Percentiles rank a stretch among this genome's conserved stretches.
These are phyloP conservation scores for Salvia sclarea DNA, from an alignment of 305 asterid species.

Conservation along the genomic window DNA sequence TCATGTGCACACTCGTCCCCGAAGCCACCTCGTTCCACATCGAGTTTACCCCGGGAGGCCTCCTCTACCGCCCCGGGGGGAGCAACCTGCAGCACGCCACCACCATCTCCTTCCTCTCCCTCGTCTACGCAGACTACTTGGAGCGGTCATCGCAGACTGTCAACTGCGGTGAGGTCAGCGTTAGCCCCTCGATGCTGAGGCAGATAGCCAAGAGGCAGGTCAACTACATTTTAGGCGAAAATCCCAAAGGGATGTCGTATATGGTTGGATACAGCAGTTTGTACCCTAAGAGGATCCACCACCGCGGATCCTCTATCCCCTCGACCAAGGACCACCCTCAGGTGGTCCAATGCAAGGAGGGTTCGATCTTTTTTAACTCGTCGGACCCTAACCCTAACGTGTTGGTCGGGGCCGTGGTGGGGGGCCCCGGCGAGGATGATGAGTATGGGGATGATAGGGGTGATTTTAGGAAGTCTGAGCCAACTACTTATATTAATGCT, in stretches of 20 bases:
- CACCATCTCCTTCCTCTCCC: conserved; percentile 76
- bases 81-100: conserved; percentile 94
- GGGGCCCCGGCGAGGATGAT: conserved; percentile 90
- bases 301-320: conserved; percentile 82
- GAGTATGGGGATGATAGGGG: conserved; percentile 64
- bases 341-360: conserved; percentile 60
- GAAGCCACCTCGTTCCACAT: conserved; percentile 77
- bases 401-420: conserved; percentile 83
- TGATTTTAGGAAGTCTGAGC: conserved; percentile 73
- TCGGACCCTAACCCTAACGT: conserved; percentile 75
- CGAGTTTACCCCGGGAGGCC: conserved; percentile 80
- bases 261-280: conserved; percentile 84
- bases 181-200: conserved; percentile 58
- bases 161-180: conserved; percentile 60
- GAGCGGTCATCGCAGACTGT: conserved; percentile 58
- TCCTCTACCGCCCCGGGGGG: conserved; percentile 83
- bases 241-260: conserved; percentile 89
- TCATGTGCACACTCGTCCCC: conserved; percentile 90
- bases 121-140: conserved; percentile 73
- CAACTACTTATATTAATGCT: conserved; percentile 89
- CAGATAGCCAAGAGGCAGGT: conserved; percentile 68
- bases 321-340: conserved; percentile 69
- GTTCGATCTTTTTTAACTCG: conserved; percentile 75
- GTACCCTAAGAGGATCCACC: conserved; percentile 77
- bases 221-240: conserved; percentile 84